Evolutionary conservation across 805 yeast species (phyloP).

Genomic region (Cyberlindnera samutprakarnensis): DNA sequence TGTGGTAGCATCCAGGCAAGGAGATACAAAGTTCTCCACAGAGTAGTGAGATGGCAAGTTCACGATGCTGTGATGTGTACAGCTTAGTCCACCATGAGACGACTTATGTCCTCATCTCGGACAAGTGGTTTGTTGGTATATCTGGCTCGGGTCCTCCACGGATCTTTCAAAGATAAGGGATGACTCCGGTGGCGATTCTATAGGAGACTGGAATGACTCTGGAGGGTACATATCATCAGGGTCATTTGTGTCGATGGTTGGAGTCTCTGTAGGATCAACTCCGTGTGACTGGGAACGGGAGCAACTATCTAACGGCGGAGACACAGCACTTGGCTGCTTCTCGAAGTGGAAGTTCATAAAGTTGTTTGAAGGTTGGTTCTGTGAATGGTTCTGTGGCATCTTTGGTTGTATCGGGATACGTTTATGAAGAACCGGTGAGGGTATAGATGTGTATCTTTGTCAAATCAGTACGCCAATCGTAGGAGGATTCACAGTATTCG

Average conservation of each 20-base stretch:
- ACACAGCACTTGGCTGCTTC: background rate
- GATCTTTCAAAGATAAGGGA: slow-evolving; percentile 59
- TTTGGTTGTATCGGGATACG: too few relatives aligned
- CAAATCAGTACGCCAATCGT: too few relatives aligned
- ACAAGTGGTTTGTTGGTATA: slow-evolving; percentile 19
- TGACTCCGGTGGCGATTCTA: slow-evolving; percentile 11
- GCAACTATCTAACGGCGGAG: background rate
- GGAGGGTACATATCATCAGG: slow-evolving; percentile 15
- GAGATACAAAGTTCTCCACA: slow-evolving; percentile 65
- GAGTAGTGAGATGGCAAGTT: slow-evolving; percentile 33
- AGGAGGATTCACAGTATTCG: too few relatives aligned
- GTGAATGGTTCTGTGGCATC: too few relatives aligned
- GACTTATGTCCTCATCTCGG: slow-evolving; percentile 21
- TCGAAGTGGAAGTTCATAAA: slow-evolving; percentile 1
- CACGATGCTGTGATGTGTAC: slow-evolving; percentile 24
- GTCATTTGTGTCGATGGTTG: slow-evolving; percentile 13
- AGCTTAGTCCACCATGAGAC: slow-evolving; percentile 14
- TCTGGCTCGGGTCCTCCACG: slow-evolving; percentile 48
- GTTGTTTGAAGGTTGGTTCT: background rate
- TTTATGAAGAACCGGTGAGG: too few relatives aligned
- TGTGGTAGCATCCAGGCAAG: slow-evolving; percentile 74
- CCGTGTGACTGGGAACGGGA: slow-evolving; percentile 35
- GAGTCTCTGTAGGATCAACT: slow-evolving; percentile 8
- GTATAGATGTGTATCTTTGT: too few relatives aligned
- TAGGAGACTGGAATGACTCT: slow-evolving; percentile 9